Evolutionary conservation across 2,329 filamentous ascomycete genomes (phyloP), one percentile per base, ranked within the genome.

Genomic region (Helotiales sp.): DNA sequence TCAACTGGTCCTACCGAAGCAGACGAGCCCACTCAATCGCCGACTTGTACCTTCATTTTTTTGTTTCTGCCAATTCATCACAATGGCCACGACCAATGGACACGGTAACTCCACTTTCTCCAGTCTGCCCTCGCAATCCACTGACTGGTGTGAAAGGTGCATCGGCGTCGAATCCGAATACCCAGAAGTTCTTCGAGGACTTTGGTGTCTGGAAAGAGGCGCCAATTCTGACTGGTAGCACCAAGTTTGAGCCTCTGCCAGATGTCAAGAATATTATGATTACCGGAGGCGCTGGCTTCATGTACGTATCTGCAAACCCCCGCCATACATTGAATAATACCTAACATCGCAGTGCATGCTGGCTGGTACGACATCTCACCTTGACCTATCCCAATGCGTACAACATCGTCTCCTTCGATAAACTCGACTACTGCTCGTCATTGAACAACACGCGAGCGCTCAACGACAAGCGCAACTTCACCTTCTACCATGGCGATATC

Each of bases 241-340:
- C 88, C 59, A 85, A 83, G 63, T 93, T 89, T 65, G 83, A 87
- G 68, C 85, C 88, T 42, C 77, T 87, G 5, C 76, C 80, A 24
- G 85, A 88, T 72, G 85, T 90, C 54, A 88, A 84, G 73, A 93
- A 91, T 69, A 92, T 93, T 67, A 87, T 93, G 81, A 82, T 95
- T 62, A 93, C 90, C 19, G 90, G 90, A 50, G 90, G 90, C 54
- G 90, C 89, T 61, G 90, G 90, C 66, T 95, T 95, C 78, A 93
- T 93, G 89, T 91, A 78, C 73, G 87, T 74, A 51, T 34, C 59
- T 38, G 50, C 17, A 5, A 36, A 31, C 54, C 50, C 52, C 46
- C 58, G 36, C 46, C 42, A 36, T 51, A 53, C 57, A 49, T n/a
- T 15, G 24, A 49, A 47, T 25, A 44, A 57, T 36, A 55, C 54